Evolutionary conservation across 345 rosid species (phyloP), one percentile per base, ranked within the genome.

Genomic region (Salix purpurea): DNA sequence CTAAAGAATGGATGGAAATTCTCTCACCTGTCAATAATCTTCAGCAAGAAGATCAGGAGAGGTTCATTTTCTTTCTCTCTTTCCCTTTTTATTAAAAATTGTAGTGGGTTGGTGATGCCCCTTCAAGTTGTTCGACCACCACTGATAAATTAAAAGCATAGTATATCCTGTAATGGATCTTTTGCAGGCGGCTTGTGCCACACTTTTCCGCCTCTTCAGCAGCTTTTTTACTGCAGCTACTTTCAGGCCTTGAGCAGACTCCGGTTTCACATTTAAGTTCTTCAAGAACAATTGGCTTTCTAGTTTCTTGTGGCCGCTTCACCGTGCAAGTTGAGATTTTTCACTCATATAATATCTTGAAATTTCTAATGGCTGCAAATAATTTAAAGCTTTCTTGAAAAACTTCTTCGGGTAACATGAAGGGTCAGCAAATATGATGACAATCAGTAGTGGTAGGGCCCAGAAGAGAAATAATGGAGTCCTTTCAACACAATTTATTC

Each of bases 321-420:
- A 66, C 26, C 7, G n/a, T 66, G 11, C 44, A 66, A 34, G 42
- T 66, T 66, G 69, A 30, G 36, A 19, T 2, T 1, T 30, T 66
- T 8, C 3, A 36, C 46, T 30, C 46, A 0, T 46, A 16, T 8
- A 26, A 2, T 39, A 21, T 9, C 36, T 28, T 70, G 26, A 7
- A n/a, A 7, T 67, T 12, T 24, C 12, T 9, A 1, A 36, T 12
- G 7, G 37, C 39, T 44, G 23, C 26, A 70, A 48, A 48, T 28
- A 70, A 46, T 72, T 72, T 21, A 13, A 34, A 36, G 73, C 26
- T 36, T 12, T 26, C 18, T 72, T 72, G 75, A 56, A 72, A 72
- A 72, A 37, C 32, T 19, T 58, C 19, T 36, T 8, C 48, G 15
- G 46, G 67, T 58, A 56, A 72, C 75, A 72, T 58, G 75, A 24